Evolutionary conservation across 1,139 yeast genomes (phyloP).

Genomic region (Martiniozyma asiatica): DNA sequence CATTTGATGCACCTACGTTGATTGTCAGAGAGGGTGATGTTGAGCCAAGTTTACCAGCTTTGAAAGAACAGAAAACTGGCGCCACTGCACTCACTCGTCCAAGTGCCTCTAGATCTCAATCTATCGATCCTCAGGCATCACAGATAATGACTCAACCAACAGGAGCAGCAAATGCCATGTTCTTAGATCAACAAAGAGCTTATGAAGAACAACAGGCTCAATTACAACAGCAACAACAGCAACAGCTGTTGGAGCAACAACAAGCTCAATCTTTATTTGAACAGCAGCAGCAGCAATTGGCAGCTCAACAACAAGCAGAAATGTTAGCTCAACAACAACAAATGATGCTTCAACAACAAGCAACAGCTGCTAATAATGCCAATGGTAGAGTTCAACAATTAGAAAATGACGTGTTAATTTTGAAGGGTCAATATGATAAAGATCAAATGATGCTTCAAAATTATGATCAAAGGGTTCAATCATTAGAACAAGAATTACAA

Average conservation of each 20-base stretch:
- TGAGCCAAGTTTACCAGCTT: conserved; percentile 13
- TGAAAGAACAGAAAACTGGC: conserved; percentile 11
- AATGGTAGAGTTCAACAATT: conserved; percentile 73
- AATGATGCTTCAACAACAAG: conserved; percentile 57
- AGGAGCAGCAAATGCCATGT: conserved; percentile 14
- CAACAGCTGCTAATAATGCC: too few species aligned
- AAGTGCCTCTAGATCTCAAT: conserved; percentile 3
- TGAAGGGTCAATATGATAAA: conserved; percentile 75
- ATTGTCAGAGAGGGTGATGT: conserved; percentile 35
- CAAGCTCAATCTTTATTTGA: conserved; percentile 66
- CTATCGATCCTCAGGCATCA: conserved; percentile 30
- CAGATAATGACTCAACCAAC: conserved; percentile 30
- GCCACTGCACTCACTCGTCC: conserved; percentile 15
- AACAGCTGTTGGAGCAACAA: conserved; percentile 44
- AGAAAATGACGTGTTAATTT: conserved; percentile 66
- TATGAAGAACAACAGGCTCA: conserved; percentile 40
- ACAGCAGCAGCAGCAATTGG: conserved; percentile 55
- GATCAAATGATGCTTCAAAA: conserved; percentile 79
- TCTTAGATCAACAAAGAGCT: conserved; percentile 25
- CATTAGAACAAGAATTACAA: conserved; percentile 62
- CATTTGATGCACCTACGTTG: conserved; percentile 58
- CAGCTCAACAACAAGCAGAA: conserved; percentile 61
- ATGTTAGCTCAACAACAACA: conserved; percentile 75
- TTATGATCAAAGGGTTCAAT: conserved; percentile 77
- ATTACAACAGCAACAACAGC: conserved; percentile 27